These are phyloP conservation scores for Parietaria judaica DNA, from an alignment of 306 rosid genomes.

Conservation along the genomic window DNA sequence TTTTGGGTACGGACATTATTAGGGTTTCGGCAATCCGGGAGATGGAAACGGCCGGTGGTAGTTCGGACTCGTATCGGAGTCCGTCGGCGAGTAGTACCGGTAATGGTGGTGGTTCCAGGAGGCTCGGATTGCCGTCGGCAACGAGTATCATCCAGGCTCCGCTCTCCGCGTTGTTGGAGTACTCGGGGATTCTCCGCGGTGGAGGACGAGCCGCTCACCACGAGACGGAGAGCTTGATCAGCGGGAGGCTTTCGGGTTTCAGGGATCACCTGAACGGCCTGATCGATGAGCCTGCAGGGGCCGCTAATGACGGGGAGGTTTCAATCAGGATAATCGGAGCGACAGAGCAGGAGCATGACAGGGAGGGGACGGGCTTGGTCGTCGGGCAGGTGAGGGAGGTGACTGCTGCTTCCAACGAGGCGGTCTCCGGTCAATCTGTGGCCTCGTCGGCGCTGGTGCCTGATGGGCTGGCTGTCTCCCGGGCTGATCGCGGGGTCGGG, in stretches of 20 bases:
- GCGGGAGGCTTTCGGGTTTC: slow-evolving; percentile 28
- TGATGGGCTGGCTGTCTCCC: slow-evolving; percentile 25
- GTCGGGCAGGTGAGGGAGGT: slow-evolving; percentile 50
- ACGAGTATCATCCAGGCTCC: slow-evolving; percentile 71
- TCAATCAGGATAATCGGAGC: slow-evolving; percentile 80
- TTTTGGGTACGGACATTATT: slow-evolving; percentile 22
- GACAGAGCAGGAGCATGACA: slow-evolving; percentile 43
- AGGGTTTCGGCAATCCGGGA: slow-evolving; percentile 50
- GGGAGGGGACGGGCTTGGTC: slow-evolving; percentile 53
- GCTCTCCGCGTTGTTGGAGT: slow-evolving; percentile 61
- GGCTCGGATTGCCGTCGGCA: slow-evolving; percentile 51
- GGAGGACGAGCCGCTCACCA: slow-evolving; percentile 45
- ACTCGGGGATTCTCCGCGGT: slow-evolving; percentile 60
- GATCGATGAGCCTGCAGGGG: slow-evolving; percentile 22
- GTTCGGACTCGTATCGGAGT: slow-evolving; percentile 43
- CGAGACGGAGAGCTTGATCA: slow-evolving; percentile 30
- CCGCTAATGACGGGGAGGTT: slow-evolving; percentile 60
- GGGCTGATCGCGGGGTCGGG: slow-evolving; percentile 27
- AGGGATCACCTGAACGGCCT: slow-evolving; percentile 30
- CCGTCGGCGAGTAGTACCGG: slow-evolving; percentile 24
- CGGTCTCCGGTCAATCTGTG: slow-evolving; percentile 18
- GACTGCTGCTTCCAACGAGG: slow-evolving; percentile 26
- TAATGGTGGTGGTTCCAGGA: slow-evolving; percentile 27
- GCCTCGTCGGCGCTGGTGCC: slow-evolving; percentile 23
- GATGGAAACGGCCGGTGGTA: slow-evolving; percentile 58